phyloP scores from a whole-genome alignment of 1,139 yeast genomes.

The Kodamaea alishanica region DNA sequence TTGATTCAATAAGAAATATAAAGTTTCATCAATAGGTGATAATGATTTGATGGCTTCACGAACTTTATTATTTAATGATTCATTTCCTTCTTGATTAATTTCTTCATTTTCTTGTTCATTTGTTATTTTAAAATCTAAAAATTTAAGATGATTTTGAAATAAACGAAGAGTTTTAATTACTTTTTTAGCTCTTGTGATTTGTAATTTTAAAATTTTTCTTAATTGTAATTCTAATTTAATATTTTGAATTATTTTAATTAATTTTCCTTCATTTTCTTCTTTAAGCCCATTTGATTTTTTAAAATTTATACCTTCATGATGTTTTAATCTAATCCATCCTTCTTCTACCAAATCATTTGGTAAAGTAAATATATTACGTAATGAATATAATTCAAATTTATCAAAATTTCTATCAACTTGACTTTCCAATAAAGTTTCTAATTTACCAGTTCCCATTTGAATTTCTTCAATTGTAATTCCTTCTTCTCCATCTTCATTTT shows the following conservation, averaged over 20 bases:
- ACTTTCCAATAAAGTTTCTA: constrained; percentile 74
- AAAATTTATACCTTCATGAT: constrained; percentile 57
- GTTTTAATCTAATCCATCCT: constrained; percentile 66
- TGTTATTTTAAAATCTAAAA: constrained; percentile 20
- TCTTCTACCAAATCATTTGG: constrained; percentile 65
- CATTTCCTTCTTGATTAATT: background rate
- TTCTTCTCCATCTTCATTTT: constrained; percentile 18
- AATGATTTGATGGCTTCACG: constrained; percentile 35
- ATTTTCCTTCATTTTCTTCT: constrained; percentile 33
- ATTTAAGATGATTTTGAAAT: constrained; percentile 30
- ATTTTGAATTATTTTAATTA: constrained; percentile 35
- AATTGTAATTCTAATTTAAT: constrained; percentile 45
- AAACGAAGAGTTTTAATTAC: constrained; percentile 30
- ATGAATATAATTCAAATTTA: constrained; percentile 76
- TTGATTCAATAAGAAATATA: constrained; percentile 43
- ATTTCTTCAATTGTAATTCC: constrained; percentile 44
- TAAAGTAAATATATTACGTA: constrained; percentile 70
- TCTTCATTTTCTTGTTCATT: background rate
- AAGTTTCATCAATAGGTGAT: constrained; percentile 52
- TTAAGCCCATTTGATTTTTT: constrained; percentile 5
- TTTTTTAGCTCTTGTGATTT: constrained; percentile 35
- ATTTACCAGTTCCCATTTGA: constrained; percentile 69
- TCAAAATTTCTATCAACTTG: constrained; percentile 85
- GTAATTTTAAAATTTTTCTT: constrained; percentile 40
- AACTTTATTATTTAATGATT: constrained; percentile 13